Evolutionary conservation across 2,329 filamentous ascomycete genomes (phyloP), one percentile per base, ranked within the genome.

Genomic region (Talaromyces sp.): DNA sequence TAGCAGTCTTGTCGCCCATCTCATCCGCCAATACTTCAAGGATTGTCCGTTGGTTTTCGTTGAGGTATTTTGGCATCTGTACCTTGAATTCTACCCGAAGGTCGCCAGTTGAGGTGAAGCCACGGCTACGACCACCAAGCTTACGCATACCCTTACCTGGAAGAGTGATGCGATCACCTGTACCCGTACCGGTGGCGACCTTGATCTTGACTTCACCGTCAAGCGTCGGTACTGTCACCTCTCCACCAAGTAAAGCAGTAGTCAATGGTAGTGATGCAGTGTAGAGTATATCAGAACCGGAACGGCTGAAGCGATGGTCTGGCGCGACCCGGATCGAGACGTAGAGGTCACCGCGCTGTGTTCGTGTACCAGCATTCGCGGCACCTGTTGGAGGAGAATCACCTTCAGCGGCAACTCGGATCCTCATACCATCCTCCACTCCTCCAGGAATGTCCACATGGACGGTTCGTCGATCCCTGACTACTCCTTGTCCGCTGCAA

Each of bases 11-110:
- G 79, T 99, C 95, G 45, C 87, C 89, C 88, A 99, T 90, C 81
- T 99, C 95, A 72, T 99, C 93, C 6, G 95, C 95, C 69, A 99
- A 86, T 87, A 98, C 94, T 81, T 99, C 95, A 53, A 96, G 81
- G 66, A 99, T 91, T 0, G 92, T 96, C 63, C 95, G 86, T 82
- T 99, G 93, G 80, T 97, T 98, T 54, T 90, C 86, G 63, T 86
- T 92, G 69, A 99, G 84, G 73, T 94, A 97, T 80, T 97, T 98
- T 54, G 95, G 95, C 92, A 98, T 97, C 63, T 86, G 83, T 54
- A 99, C 91, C 77, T 92, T 92, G 85, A 97, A 99, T 77, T 99
- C 94, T 6, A 99, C 93, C 75, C 88, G 90, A 67, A 99, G 81
- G 74, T 99, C 95, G 69, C 95, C 95, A 34, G 85, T 86, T 45